phyloP scores from a whole-genome alignment of 345 rosid species.

The Eucalyptus polybractea region DNA sequence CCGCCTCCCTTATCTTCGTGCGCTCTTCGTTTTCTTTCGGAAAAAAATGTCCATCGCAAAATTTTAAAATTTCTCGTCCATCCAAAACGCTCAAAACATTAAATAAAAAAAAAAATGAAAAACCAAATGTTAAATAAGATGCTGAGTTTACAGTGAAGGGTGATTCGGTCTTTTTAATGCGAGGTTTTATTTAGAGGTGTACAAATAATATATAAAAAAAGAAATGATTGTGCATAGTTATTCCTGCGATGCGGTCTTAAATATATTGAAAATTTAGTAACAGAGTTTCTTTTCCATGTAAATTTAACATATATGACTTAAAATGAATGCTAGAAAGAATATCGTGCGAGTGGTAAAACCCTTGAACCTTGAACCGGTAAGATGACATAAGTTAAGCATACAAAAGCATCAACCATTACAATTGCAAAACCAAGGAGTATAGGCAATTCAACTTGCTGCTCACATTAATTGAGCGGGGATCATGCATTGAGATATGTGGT shows the following conservation, averaged over 20 bases:
- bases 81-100: background rate
- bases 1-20: background rate
- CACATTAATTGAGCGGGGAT: rapidly evolving
- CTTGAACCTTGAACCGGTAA: rapidly evolving
- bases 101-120: no score
- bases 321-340: background rate
- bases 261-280: no score
- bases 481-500: background rate
- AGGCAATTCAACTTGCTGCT: background rate
- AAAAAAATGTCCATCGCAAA: background rate
- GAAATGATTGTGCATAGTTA: rapidly evolving
- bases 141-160: background rate
- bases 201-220: background rate
- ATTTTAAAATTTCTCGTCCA: background rate
- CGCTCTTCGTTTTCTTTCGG: background rate
- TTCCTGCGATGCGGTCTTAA: rapidly evolving
- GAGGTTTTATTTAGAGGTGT: background rate
- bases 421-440: background rate
- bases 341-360: rapidly evolving
- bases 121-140: background rate
- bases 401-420: background rate
- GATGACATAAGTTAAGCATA: rapidly evolving
- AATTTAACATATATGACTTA: background rate
- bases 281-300: rapidly evolving
- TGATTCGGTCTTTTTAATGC: background rate